These are phyloP conservation scores for Sambucus nigra DNA, from an alignment of 129 eudicot species.

Conservation along the genomic window DNA sequence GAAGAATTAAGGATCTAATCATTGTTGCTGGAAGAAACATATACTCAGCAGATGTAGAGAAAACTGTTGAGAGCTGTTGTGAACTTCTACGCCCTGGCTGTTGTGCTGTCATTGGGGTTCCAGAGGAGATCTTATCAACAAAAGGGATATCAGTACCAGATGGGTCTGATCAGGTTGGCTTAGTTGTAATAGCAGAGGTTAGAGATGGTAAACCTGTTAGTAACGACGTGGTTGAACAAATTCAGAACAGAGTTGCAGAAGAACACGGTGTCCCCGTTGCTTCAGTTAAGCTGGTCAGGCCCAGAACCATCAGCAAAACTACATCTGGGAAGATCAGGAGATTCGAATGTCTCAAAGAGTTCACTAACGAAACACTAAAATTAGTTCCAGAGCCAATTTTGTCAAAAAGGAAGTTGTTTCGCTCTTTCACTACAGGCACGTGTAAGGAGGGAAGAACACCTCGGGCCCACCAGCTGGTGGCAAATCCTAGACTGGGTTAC, in stretches of 20 bases:
- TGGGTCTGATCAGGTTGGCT: slow-evolving; percentile 69
- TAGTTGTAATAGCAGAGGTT: slow-evolving; percentile 78
- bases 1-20: slow-evolving; percentile 78
- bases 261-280: slow-evolving; percentile 71
- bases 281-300: slow-evolving; percentile 49
- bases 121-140: slow-evolving; percentile 51
- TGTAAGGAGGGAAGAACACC: slow-evolving; percentile 67
- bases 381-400: slow-evolving; percentile 50
- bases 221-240: slow-evolving; percentile 48
- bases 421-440: slow-evolving; percentile 68
- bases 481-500: slow-evolving; percentile 26
- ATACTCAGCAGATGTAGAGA: slow-evolving; percentile 71
- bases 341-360: slow-evolving; percentile 69
- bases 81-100: slow-evolving; percentile 73
- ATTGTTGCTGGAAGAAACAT: slow-evolving; percentile 84
- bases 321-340: slow-evolving; percentile 76
- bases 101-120: slow-evolving; percentile 82
- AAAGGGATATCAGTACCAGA: slow-evolving; percentile 64
- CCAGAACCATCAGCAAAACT: slow-evolving; percentile 72
- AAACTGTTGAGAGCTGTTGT: slow-evolving; percentile 72
- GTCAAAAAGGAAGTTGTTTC: slow-evolving; percentile 28
- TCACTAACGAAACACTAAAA: slow-evolving; percentile 57
- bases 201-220: slow-evolving; percentile 60
- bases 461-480: slow-evolving; percentile 24
- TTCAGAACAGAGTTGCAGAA: slow-evolving; percentile 60